Evolutionary conservation across 2,329 filamentous ascomycete species (phyloP).

Genomic region (Cytospora schulzeri): DNA sequence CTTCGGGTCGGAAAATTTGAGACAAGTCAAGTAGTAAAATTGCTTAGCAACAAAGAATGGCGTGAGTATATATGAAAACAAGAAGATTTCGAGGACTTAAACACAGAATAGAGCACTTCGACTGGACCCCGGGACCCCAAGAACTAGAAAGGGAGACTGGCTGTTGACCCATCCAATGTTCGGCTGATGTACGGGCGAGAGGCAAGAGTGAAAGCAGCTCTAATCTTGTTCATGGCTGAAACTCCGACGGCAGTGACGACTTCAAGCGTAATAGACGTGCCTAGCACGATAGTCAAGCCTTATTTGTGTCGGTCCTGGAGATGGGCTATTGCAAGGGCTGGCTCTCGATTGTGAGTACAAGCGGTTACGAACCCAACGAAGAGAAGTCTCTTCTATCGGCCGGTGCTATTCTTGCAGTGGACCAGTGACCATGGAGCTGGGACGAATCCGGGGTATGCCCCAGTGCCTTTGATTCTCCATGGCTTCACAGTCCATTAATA

Average conservation of each 20-base stretch:
- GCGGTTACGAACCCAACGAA: conserved; percentile 4
- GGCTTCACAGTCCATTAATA: conserved; percentile 2
- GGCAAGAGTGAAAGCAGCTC: conserved; percentile 1
- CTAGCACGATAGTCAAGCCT: conserved; percentile 6
- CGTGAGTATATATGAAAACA: conserved; percentile 24
- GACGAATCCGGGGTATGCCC: background rate
- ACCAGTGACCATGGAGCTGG: conserved; percentile 3
- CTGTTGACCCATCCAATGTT: conserved; percentile 11
- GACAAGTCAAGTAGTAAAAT: conserved; percentile 10
- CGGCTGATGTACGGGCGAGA: conserved; percentile 7
- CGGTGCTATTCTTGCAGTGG: conserved; percentile 1
- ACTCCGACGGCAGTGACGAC: conserved; percentile 10
- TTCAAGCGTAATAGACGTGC: conserved; percentile 17
- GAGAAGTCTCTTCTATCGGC: background rate
- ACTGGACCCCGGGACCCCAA: background rate
- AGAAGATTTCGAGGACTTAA: conserved; percentile 21
- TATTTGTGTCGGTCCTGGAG: background rate
- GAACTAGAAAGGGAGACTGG: background rate
- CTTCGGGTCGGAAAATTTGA: conserved; percentile 11
- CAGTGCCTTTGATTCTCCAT: conserved; percentile 5
- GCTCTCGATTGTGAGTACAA: conserved; percentile 9
- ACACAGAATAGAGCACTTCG: conserved; percentile 8
- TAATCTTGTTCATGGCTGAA: conserved; percentile 8
- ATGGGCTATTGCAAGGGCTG: background rate
- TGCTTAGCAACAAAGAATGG: conserved; percentile 23